Evolutionary conservation across 2,329 filamentous ascomycete species (phyloP), one percentile per base, ranked within the genome.

Genomic region (Colletotrichum sp.): DNA sequence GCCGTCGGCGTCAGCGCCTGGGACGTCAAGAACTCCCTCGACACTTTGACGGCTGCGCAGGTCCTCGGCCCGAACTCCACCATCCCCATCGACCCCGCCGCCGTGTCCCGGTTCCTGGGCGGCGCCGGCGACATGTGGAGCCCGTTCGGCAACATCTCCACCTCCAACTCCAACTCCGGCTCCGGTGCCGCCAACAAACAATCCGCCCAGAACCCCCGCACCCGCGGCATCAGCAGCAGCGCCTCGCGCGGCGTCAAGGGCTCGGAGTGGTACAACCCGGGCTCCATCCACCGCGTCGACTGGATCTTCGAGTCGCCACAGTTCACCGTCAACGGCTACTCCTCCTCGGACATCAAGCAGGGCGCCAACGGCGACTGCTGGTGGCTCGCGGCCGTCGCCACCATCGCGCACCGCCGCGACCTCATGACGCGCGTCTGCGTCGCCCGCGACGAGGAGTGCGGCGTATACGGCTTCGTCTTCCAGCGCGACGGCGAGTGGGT

Each of bases 391-490:
- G 93, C 92, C 1, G 84, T 95, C 18, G 92, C 91, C 25, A 93
- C 93, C 0, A 89, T 95, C 78, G 92, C 91, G 13, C 93, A 94
- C 78, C 91, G 92, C 77, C 85, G 89, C 67, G 91, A 89, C 4
- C 82, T 95, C 36, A 93, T 95, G 79, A 88, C 93, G 70, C 89
- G 88, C 73, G 88, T 95, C 9, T 95, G 93, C 77, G 91, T 95
- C 52, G 91, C 89, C 8, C 88, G 90, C 7, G 90, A 95, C 77
- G 92, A 94, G 85, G 90, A 81, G 86, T 94, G 85, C 60, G 93
- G 93, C 8, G 93, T 94, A 2, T 95, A 95, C 78, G 93, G 93
- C 4, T 94, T 95, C 78, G 92, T 95, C 34, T 94, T 95, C 81
- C 91, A 93, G 82, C 88, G 93, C 80, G 85, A 95, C 78, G 93